Evolutionary conservation across 768 basidiomycete genomes (phyloP), one percentile per base, ranked within the genome.

Genomic region (Xerocomellus chrysenteron): DNA sequence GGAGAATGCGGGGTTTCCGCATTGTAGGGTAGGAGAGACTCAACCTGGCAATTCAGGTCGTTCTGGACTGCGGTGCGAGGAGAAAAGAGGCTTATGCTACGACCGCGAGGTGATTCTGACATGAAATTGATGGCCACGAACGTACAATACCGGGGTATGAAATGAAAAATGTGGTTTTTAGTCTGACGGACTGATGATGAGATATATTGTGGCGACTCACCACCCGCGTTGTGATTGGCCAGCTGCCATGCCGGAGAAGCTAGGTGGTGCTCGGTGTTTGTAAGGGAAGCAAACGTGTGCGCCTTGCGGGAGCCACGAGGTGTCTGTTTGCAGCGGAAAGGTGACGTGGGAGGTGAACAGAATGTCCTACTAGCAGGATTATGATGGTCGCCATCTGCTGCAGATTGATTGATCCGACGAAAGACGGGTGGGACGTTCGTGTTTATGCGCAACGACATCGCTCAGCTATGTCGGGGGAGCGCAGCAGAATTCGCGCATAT

Each of bases 81-180:
- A 60, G 68, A 72, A 54, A 63, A 65, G 17, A 70, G 68, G 55
- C 68, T 73, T 30, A 72, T 67, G 59, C 68, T 72, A 59, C 72
- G 70, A 43, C 68, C 68, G 63, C 66, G 70, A 63, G 62, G 66
- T 61, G 64, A 62, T 46, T 48, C 68, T 70, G 55, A 47, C 50
- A 63, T 56, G 59, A 54, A 56, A 64, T 71, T 63, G 62, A 56
- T 40, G 41, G 17, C 43, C 44, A 59, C 53, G 17, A 61, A 56
- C 47, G 52, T 45, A 62, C 62, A 28, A 63, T 60, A 50, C 54
- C 60, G 58, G 59, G 55, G 49, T 24, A 55, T 54, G 55, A 61
- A 60, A 60, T 61, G 59, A 64, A 67, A 58, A 49, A 37, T 61
- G 61, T 60, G 51, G 58, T 54, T 55, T 57, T 69, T 55, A 64